Percentiles rank a stretch among this genome's conserved stretches.
These are phyloP conservation scores for Botrytis elliptica DNA, from an alignment of 2,329 filamentous ascomycete genomes.

Conservation along the genomic window DNA sequence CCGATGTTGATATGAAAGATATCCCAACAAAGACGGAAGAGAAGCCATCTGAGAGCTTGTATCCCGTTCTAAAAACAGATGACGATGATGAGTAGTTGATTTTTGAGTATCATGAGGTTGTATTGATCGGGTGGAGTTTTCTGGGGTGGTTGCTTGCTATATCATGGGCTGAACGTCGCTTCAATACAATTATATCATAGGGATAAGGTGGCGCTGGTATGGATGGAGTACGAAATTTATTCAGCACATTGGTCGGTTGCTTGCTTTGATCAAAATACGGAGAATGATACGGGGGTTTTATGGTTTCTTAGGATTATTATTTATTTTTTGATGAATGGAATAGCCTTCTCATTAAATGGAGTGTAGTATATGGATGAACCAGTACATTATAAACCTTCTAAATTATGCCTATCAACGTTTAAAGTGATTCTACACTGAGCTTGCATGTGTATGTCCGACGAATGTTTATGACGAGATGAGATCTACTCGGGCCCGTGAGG, in stretches of 20 bases:
- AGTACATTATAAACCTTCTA: not conserved
- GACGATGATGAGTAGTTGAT: conserved; percentile 24
- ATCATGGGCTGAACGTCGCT: not conserved
- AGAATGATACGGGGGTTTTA: not conserved
- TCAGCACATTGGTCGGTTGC: not conserved
- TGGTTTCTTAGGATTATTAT: too few relatives aligned
- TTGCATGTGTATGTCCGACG: not conserved
- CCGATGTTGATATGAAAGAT: conserved; percentile 23
- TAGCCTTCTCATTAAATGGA: not conserved
- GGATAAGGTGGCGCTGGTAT: not conserved
- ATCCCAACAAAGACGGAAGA: conserved; percentile 8
- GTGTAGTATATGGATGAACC: not conserved
- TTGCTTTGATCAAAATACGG: not conserved
- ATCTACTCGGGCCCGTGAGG: not conserved
- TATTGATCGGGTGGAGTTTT: not conserved
- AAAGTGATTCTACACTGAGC: not conserved
- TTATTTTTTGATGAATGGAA: not conserved
- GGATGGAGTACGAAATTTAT: not conserved
- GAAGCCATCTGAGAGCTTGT: conserved; percentile 28
- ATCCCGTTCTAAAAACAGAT: conserved; percentile 30
- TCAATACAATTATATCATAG: not conserved
- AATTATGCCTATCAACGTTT: too few relatives aligned
- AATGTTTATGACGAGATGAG: not conserved
- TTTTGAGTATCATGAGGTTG: not conserved
- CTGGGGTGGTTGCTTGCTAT: not conserved